These are phyloP conservation scores for Letharia lupina DNA, from an alignment of 495 filamentous ascomycete genomes.

Conservation along the genomic window DNA sequence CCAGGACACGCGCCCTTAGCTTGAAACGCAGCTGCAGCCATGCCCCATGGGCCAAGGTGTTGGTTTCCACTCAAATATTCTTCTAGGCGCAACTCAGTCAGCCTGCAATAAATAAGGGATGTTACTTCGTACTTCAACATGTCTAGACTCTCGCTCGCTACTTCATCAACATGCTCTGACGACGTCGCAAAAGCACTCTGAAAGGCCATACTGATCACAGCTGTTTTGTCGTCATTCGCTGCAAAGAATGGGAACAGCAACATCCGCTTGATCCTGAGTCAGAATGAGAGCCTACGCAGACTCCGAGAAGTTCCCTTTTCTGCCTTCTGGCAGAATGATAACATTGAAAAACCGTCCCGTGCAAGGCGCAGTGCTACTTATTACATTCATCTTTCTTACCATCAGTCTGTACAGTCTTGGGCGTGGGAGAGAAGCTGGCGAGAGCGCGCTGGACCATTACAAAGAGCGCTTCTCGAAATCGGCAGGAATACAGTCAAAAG, in stretches of 20 bases:
- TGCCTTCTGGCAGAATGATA: background rate
- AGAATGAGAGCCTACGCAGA: background rate
- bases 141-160: background rate
- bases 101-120: no score
- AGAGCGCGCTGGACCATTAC: constrained; percentile 2
- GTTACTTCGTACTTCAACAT: no score
- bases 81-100: no score
- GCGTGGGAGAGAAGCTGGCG: constrained; percentile 2
- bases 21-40: no score
- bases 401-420: constrained; percentile 4
- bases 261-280: background rate
- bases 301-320: background rate
- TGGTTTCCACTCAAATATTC: background rate
- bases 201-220: background rate
- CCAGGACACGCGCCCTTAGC: no score
- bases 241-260: background rate
- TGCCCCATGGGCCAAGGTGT: background rate
- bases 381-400: background rate
- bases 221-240: background rate
- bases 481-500: background rate
- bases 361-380: background rate
- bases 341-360: background rate
- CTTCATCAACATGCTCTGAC: background rate
- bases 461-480: constrained; percentile 1
- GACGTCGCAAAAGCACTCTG: background rate